Percentiles rank a stretch among this genome's conserved stretches.
These are phyloP conservation scores for Dalechampia spathulata DNA, from an alignment of 441 rosid genomes.

Conservation along the genomic window DNA sequence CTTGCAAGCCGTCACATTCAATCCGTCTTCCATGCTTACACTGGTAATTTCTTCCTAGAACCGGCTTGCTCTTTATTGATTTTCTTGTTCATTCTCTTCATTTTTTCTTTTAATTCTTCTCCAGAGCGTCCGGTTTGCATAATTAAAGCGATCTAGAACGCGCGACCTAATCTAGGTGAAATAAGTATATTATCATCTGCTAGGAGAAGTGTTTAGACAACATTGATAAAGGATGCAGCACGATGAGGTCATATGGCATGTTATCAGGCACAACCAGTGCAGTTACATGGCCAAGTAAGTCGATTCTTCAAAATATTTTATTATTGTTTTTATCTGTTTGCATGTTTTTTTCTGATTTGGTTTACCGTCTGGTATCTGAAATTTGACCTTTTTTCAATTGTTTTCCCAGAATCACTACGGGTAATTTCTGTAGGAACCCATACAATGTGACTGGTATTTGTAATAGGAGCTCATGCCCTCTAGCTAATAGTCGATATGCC, in stretches of 20 bases:
- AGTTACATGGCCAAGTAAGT: slow-evolving; percentile 87
- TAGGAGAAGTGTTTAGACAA: too few relatives aligned
- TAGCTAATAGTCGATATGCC: slow-evolving; percentile 88
- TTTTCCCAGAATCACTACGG: slow-evolving; percentile 65
- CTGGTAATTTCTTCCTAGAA: too few relatives aligned
- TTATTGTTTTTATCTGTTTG: background rate
- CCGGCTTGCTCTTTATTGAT: too few relatives aligned
- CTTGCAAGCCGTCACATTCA: too few relatives aligned
- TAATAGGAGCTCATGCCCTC: slow-evolving; percentile 92
- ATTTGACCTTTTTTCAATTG: background rate
- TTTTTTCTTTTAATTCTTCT: too few relatives aligned
- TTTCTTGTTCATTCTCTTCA: too few relatives aligned
- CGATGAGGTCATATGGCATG: slow-evolving; percentile 95
- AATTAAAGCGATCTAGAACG: too few relatives aligned
- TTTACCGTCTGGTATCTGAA: background rate
- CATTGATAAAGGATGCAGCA: slow-evolving; percentile 49
- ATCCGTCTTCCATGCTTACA: too few relatives aligned
- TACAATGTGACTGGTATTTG: slow-evolving; percentile 83
- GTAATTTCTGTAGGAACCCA: slow-evolving; percentile 83
- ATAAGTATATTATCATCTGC: too few relatives aligned
- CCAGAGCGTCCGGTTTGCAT: too few relatives aligned
- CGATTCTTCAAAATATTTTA: background rate
- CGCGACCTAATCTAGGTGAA: too few relatives aligned
- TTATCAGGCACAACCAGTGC: slow-evolving; percentile 90
- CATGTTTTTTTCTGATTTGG: background rate